Evolutionary conservation across 1,139 yeast species (phyloP).

Genomic region (Candida gigantensis): DNA sequence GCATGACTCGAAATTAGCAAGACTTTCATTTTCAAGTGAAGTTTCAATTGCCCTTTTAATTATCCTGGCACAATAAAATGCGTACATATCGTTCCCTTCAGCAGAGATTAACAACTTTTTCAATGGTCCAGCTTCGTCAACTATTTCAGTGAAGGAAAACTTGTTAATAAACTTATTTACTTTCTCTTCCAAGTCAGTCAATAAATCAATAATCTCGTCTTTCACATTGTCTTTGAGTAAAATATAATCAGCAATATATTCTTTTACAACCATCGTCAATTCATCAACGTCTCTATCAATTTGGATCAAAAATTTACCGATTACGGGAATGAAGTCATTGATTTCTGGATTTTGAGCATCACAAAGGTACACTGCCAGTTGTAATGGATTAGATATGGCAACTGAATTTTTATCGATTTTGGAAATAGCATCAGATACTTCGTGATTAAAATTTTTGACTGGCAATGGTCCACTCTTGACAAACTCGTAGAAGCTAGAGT

Average conservation of each 20-base stretch:
- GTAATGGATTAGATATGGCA: conserved; percentile 49
- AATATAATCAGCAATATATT: conserved; percentile 30
- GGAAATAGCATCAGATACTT: conserved; percentile 16
- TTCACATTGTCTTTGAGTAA: conserved; percentile 15
- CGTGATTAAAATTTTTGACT: conserved; percentile 14
- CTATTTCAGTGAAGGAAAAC: not conserved
- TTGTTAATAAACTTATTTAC: not conserved
- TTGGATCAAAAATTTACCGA: conserved; percentile 17
- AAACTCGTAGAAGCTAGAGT: conserved; percentile 19
- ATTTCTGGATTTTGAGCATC: conserved; percentile 11
- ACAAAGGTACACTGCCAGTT: conserved; percentile 39
- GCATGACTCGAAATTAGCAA: conserved; percentile 25
- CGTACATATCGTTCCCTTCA: conserved; percentile 10
- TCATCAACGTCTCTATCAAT: conserved; percentile 9
- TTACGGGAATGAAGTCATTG: conserved; percentile 11
- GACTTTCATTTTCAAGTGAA: conserved; percentile 30
- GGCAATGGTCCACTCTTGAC: conserved; percentile 18
- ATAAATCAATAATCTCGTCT: conserved; percentile 8
- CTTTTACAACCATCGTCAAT: conserved; percentile 21
- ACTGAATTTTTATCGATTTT: conserved; percentile 20
- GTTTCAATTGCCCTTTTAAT: conserved; percentile 23
- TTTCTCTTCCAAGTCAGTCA: conserved; percentile 1
- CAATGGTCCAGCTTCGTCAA: conserved; percentile 4
- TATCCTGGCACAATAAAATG: conserved; percentile 30
- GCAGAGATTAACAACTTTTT: conserved; percentile 1